These are phyloP conservation scores for Russula abietina DNA, from an alignment of 768 basidiomycete genomes.

Conservation along the genomic window DNA sequence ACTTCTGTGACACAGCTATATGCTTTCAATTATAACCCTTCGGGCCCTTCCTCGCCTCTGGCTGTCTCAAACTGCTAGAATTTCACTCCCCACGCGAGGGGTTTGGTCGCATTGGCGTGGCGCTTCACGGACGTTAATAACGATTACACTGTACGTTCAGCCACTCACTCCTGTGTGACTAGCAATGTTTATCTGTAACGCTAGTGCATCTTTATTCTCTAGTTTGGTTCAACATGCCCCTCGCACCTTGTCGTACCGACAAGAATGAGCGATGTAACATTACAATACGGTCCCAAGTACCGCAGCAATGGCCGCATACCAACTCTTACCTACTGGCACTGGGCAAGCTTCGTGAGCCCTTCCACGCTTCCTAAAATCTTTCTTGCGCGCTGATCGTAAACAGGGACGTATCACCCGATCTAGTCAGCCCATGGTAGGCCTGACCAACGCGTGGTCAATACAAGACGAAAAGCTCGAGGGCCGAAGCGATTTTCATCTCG, in stretches of 20 bases:
- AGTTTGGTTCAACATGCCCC: conserved; percentile 95
- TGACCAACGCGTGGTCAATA: conserved; percentile 90
- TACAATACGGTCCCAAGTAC: conserved; percentile 92
- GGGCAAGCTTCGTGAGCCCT: conserved; percentile 77
- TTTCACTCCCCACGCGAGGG: conserved; percentile 85
- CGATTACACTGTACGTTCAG: conserved; percentile 73
- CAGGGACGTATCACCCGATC: conserved; percentile 94
- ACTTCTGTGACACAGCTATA: conserved; percentile 78
- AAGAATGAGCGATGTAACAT: conserved; percentile 87
- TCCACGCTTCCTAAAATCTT: background rate
- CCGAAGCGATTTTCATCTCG: conserved; percentile 93
- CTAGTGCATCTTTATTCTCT: conserved; percentile 32
- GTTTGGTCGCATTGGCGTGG: conserved; percentile 96
- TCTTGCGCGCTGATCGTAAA: background rate
- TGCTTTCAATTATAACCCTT: conserved; percentile 84
- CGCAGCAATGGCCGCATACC: conserved; percentile 94
- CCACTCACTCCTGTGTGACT: conserved; percentile 15
- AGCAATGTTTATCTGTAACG: conserved; percentile 33
- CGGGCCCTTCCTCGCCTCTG: conserved; percentile 69
- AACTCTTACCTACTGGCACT: conserved; percentile 86
- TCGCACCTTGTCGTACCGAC: conserved; percentile 85
- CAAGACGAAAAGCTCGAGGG: conserved; percentile 98
- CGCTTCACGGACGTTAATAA: conserved; percentile 95
- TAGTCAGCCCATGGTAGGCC: conserved; percentile 97
- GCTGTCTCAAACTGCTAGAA: conserved; percentile 69